Evolutionary conservation across 73 alveolate species (phyloP).

Genomic region (Diophrys appendiculata): DNA sequence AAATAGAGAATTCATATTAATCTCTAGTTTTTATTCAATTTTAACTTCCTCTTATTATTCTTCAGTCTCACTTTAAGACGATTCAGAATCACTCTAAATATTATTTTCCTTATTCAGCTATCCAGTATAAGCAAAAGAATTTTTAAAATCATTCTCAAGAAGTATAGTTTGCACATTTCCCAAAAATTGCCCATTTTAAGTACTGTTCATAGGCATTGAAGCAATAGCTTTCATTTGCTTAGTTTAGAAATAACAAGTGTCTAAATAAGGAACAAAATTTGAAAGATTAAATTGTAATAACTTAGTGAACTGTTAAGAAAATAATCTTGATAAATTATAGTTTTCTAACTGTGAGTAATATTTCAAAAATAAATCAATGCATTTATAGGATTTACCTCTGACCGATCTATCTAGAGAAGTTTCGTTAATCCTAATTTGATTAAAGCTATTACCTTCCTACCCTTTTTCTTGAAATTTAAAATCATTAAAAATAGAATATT

Average conservation of each 20-base stretch:
- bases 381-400: not conserved
- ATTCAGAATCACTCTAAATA: not conserved
- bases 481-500: no score
- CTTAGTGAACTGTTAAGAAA: conserved; percentile 1
- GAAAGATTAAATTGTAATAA: not conserved
- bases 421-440: not conserved
- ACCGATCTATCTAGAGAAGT: not conserved
- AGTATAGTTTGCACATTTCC: not conserved
- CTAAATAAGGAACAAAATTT: conserved; percentile 1
- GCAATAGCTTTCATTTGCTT: conserved; percentile 8
- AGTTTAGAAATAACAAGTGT: conserved; percentile 26
- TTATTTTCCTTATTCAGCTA: not conserved
- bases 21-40: not conserved
- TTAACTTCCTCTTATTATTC: not conserved
- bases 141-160: not conserved
- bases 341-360: not conserved
- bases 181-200: not conserved
- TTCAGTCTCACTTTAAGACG: not conserved
- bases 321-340: not conserved
- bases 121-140: not conserved
- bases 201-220: not conserved
- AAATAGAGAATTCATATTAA: no score
- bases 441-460: no score
- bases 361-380: not conserved
- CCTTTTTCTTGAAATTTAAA: not conserved